Conservation (phyloP, 345 rosid species). For the Bretschneidera sinensis region DNA sequence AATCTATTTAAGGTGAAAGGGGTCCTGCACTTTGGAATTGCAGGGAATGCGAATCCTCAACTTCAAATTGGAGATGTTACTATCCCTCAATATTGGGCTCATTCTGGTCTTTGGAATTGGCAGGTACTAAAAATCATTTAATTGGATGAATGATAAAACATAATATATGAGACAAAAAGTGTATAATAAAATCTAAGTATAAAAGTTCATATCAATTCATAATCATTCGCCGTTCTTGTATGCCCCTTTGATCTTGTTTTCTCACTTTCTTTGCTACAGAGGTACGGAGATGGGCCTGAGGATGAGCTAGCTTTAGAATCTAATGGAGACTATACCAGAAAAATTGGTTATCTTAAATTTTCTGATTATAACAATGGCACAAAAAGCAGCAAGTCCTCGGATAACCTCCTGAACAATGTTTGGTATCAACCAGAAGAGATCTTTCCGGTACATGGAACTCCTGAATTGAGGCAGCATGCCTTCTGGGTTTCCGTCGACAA, state of each 20-base stretch:
- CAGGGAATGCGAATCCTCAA: slow-evolving; percentile 61
- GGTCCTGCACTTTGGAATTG: slow-evolving; percentile 69
- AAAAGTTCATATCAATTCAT: no score
- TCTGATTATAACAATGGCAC: slow-evolving; percentile 26
- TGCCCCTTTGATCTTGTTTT: not conserved
- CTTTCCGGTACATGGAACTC: slow-evolving; percentile 54
- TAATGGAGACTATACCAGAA: slow-evolving; percentile 61
- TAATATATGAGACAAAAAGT: no score
- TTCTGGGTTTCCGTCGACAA: slow-evolving; percentile 66
- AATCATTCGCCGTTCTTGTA: no score
- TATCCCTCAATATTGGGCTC: slow-evolving; percentile 65
- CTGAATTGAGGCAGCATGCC: slow-evolving; percentile 55
- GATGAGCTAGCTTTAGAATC: slow-evolving; percentile 55
- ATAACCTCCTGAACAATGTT: slow-evolving; percentile 50
- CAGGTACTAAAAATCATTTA: slow-evolving; percentile 32
- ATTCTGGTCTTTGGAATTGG: slow-evolving; percentile 77
- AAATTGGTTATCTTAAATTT: slow-evolving; percentile 48
- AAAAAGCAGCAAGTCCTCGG: no score
- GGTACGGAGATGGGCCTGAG: slow-evolving; percentile 52
- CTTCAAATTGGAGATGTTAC: slow-evolving; percentile 64
- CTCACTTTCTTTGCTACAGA: slow-evolving; percentile 20
- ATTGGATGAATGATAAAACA: no score
- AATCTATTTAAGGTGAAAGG: slow-evolving; percentile 55
- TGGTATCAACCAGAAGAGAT: slow-evolving; percentile 87
- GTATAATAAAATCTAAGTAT: no score